These are phyloP conservation scores for Penicillium hordei DNA, from an alignment of 2,329 filamentous ascomycete genomes.

Conservation along the genomic window DNA sequence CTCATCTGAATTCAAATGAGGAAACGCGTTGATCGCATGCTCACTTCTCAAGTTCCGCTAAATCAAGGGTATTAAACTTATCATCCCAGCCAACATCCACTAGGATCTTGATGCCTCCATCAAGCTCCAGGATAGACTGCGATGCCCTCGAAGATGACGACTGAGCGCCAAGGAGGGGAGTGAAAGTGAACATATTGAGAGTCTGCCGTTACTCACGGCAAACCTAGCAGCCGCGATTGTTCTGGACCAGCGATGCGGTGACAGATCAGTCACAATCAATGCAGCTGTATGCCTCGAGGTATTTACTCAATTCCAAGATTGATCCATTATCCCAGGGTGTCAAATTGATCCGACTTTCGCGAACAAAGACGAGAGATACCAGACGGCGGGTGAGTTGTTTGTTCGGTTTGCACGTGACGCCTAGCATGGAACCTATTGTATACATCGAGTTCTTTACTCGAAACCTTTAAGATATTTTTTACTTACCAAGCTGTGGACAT, in stretches of 20 bases:
- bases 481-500: not conserved
- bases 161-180: constrained; percentile 85
- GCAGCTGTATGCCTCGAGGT: constrained; percentile 1
- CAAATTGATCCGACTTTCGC: not conserved
- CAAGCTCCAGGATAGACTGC: constrained; percentile 93
- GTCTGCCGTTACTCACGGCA: constrained; percentile 12
- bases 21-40: constrained; percentile 25
- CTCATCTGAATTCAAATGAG: constrained; percentile 7
- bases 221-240: constrained; percentile 11
- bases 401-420: not conserved
- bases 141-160: constrained; percentile 76
- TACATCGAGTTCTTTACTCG: not conserved
- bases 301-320: not conserved
- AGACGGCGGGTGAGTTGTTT: constrained; percentile 2
- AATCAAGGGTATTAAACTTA: constrained; percentile 75
- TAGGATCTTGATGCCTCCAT: constrained; percentile 92
- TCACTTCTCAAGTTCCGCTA: constrained; percentile 88
- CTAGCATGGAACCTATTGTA: not conserved
- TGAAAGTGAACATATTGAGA: constrained; percentile 86
- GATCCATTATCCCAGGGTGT: not conserved
- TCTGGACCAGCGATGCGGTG: not conserved
- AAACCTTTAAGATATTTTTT: not conserved
- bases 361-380: not conserved
- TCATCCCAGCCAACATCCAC: constrained; percentile 97
- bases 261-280: not conserved